Evolutionary conservation across 2,329 filamentous ascomycete genomes (phyloP), one percentile per base, ranked within the genome.

Genomic region (Trichoderma atrobrunneum): DNA sequence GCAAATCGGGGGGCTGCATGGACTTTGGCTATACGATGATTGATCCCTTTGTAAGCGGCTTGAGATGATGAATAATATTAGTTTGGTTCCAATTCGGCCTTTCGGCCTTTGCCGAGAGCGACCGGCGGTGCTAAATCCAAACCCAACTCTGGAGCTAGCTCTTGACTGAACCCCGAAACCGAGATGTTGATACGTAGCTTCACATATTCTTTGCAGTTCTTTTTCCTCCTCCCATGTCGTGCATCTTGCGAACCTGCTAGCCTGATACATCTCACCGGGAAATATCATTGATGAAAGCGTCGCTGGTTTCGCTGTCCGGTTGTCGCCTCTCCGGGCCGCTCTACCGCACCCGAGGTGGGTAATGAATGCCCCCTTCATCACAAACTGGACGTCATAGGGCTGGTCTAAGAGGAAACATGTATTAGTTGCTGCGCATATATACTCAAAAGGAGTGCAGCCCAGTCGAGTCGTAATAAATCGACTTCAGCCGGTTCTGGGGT

Each of bases 41-140:
- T 67, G 54, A 61, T 61, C 21, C 36, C 36, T 61, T 67, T 54
- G 63, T 72, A 61, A 66, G 39, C 63, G 56, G 26, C 14, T 61
- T 4, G 30, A 32, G 16, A 56, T 72, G 70, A 70, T 62, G 67
- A 70, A 54, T 70, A 62, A 71, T 60, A 18, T 18, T 30, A 16
- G 39, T 30, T 56, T 43, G 18, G 39, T 3, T 57, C n/a, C 18
- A 61, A 34, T 62, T 64, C 68, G 68, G 69, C n/a, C 32, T 71
- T 71, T 32, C 51, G 51, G 69, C 26, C 32, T 71, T 65, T 16
- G 30, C 48, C 60, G 30, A 71, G 32, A 39, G 68, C 68, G 68
- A 70, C 16, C 28, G 16, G 67, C 12, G n/a, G 30, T 67, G 48
- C 64, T 70, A 30, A 56, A 36, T 32, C 14, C 21, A 51, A 43